phyloP scores from a whole-genome alignment of 1,284 basidiomycete genomes.

The Sporisorium reilianum region DNA sequence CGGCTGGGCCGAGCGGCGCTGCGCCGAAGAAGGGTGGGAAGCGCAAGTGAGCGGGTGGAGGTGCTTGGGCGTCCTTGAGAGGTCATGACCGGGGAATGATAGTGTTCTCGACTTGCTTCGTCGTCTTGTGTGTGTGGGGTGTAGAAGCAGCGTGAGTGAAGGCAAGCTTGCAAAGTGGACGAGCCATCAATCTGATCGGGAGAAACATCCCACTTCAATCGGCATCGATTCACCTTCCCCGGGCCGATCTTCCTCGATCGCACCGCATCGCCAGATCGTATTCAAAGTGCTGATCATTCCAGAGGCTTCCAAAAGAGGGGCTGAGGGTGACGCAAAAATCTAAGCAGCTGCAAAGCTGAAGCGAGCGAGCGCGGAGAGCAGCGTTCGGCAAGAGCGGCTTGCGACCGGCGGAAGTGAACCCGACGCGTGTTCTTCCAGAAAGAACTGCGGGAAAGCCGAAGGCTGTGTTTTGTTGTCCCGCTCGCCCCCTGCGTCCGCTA shows the following conservation, averaged over 20 bases:
- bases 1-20: not conserved
- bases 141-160: no score
- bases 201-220: not conserved
- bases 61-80: not conserved
- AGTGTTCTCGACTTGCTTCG: not conserved
- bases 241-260: not conserved
- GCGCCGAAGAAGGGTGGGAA: slow-evolving; percentile 12
- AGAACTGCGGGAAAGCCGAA: slow-evolving; percentile 2
- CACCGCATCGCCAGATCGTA: not conserved
- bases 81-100: not conserved
- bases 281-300: not conserved
- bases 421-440: not conserved
- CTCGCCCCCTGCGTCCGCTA: not conserved
- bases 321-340: not conserved
- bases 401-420: not conserved
- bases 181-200: not conserved
- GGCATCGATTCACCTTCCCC: not conserved
- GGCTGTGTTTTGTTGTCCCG: not conserved
- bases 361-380: not conserved
- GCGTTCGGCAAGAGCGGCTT: not conserved
- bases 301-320: not conserved
- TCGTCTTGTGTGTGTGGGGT: not conserved
- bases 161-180: not conserved
- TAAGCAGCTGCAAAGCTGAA: not conserved
- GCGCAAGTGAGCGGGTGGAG: slow-evolving; percentile 16